Evolutionary conservation across 495 filamentous ascomycete species (phyloP).

Genomic region (Penicillium longicatenatum): DNA sequence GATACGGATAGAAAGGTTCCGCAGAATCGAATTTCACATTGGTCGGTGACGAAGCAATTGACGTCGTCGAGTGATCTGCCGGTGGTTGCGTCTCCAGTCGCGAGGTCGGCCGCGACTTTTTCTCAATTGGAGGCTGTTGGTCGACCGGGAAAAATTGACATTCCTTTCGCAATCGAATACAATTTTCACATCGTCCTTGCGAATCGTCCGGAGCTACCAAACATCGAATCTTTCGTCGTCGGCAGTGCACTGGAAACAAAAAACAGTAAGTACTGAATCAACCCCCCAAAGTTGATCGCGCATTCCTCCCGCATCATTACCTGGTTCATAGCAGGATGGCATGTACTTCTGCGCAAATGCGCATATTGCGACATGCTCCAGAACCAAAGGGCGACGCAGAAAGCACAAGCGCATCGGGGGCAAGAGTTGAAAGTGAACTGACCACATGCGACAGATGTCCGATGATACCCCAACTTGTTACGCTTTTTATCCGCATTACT

Average conservation of each 20-base stretch:
- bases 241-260: slow-evolving; percentile 74
- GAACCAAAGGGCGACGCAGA: background rate
- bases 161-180: slow-evolving; percentile 93
- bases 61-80: slow-evolving; percentile 46
- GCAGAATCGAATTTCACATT: slow-evolving; percentile 32
- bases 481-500: slow-evolving; percentile 73
- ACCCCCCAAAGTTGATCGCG: background rate
- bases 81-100: slow-evolving; percentile 46
- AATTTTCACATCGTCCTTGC: slow-evolving; percentile 88
- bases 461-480: slow-evolving; percentile 96
- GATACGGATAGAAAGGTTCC: slow-evolving; percentile 47
- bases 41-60: slow-evolving; percentile 42
- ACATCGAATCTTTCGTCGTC: slow-evolving; percentile 93
- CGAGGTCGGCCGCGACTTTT: slow-evolving; percentile 50
- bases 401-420: background rate
- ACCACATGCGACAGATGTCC: slow-evolving; percentile 97
- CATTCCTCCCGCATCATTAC: background rate
- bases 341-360: background rate
- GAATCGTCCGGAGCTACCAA: slow-evolving; percentile 75
- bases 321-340: background rate
- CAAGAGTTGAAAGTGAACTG: slow-evolving; percentile 44
- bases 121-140: slow-evolving; percentile 67
- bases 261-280: slow-evolving; percentile 22
- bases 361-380: background rate
- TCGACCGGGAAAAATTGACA: slow-evolving; percentile 95